Evolutionary conservation across 1,139 yeast species (phyloP).

Genomic region (Candida frijolesensis): DNA sequence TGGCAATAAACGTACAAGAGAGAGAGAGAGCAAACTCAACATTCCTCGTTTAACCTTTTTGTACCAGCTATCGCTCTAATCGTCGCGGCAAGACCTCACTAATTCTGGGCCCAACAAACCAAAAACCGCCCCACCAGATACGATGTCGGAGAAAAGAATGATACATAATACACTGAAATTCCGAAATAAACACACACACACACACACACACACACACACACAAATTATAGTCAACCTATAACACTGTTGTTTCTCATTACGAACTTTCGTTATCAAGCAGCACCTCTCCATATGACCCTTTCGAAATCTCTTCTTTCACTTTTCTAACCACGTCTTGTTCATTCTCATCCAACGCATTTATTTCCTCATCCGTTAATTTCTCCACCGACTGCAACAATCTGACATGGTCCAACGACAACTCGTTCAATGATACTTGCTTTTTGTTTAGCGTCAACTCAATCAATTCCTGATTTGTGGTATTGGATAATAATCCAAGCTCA

Average conservation of each 20-base stretch:
- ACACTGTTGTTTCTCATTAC: not conserved
- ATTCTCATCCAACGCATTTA: conserved; percentile 59
- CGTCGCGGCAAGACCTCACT: too few relatives aligned
- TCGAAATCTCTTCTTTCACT: conserved; percentile 43
- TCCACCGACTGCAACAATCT: conserved; percentile 57
- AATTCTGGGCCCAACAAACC: too few relatives aligned
- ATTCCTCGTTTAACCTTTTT: not conserved
- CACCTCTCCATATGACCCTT: conserved; percentile 49
- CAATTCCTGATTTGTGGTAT: conserved; percentile 56
- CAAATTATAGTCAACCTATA: too few relatives aligned
- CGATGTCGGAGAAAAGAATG: too few relatives aligned
- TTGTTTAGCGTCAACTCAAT: conserved; percentile 47
- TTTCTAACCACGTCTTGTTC: conserved; percentile 46
- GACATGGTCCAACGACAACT: conserved; percentile 50
- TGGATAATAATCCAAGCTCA: conserved; percentile 68
- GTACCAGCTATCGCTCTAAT: not conserved
- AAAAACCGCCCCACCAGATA: too few relatives aligned
- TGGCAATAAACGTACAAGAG: not conserved
- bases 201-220: too few relatives aligned
- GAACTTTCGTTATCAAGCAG: conserved; percentile 1
- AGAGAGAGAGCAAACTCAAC: not conserved
- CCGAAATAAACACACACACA: too few relatives aligned
- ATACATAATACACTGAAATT: too few relatives aligned
- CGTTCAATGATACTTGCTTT: conserved; percentile 39
- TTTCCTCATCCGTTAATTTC: conserved; percentile 63